Evolutionary conservation across 345 rosid genomes (phyloP).

Genomic region (Nasturtium officinale): DNA sequence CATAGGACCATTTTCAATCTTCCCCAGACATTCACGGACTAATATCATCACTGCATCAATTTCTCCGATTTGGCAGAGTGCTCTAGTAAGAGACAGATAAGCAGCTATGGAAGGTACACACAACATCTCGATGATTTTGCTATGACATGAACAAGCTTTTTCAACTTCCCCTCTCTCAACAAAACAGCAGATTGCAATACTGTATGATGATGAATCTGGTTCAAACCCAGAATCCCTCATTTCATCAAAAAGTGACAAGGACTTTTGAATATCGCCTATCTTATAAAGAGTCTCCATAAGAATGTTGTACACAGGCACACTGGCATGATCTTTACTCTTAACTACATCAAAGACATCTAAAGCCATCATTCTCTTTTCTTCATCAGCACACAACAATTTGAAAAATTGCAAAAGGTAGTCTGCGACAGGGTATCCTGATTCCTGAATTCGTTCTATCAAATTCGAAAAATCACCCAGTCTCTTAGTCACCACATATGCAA

Average conservation of each 20-base stretch:
- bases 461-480: constrained; percentile 54
- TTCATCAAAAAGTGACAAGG: constrained; percentile 61
- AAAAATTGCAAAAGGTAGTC: constrained; percentile 66
- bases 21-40: constrained; percentile 82
- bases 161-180: constrained; percentile 57
- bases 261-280: constrained; percentile 59
- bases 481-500: constrained; percentile 60
- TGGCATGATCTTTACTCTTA: constrained; percentile 62
- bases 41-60: constrained; percentile 81
- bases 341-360: constrained; percentile 62
- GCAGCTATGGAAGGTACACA: constrained; percentile 68
- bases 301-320: constrained; percentile 61
- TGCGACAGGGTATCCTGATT: constrained; percentile 54
- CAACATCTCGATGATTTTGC: constrained; percentile 71
- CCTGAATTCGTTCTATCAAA: constrained; percentile 62
- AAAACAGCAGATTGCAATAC: constrained; percentile 58
- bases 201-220: constrained; percentile 60
- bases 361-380: constrained; percentile 55
- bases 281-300: constrained; percentile 64
- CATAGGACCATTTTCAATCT: constrained; percentile 66
- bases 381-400: constrained; percentile 52
- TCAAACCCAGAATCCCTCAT: constrained; percentile 52
- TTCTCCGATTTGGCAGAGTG: constrained; percentile 79
- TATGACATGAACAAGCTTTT: constrained; percentile 73
- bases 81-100: constrained; percentile 66